Conservation (phyloP, 2,329 filamentous ascomycete genomes). For the Hymenoscyphus occultus region DNA sequence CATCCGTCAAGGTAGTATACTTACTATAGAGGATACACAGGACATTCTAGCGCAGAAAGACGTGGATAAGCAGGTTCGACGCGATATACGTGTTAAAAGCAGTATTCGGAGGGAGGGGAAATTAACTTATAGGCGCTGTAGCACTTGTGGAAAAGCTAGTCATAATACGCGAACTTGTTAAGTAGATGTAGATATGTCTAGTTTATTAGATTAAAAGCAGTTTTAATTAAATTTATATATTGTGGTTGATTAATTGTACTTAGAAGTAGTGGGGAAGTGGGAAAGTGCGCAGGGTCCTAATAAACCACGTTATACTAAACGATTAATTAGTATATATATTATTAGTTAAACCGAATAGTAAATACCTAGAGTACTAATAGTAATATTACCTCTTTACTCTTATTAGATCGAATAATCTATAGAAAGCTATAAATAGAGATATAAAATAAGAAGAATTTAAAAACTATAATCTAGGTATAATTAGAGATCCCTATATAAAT, state of each 20-base stretch:
- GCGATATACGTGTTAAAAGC: background rate
- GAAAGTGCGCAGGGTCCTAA: too few species aligned
- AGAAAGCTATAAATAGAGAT: too few species aligned
- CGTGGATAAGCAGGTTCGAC: conserved; percentile 11
- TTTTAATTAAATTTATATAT: conserved; percentile 17
- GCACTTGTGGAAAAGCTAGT: conserved; percentile 18
- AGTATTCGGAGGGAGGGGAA: conserved; percentile 1
- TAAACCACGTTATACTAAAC: too few species aligned
- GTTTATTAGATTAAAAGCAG: conserved; percentile 11
- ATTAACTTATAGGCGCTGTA: conserved; percentile 14
- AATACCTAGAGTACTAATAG: too few species aligned
- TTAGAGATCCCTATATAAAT: too few species aligned
- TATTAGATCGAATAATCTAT: too few species aligned
- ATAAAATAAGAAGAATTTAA: too few species aligned
- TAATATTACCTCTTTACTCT: too few species aligned
- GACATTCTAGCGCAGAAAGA: conserved; percentile 18
- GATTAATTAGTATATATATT: too few species aligned
- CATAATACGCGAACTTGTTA: conserved; percentile 21
- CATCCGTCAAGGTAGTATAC: conserved; percentile 19
- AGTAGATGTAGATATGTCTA: conserved; percentile 16
- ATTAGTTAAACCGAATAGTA: too few species aligned
- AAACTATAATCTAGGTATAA: too few species aligned
- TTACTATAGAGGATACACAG: conserved; percentile 19
- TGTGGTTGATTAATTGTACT: conserved; percentile 15
- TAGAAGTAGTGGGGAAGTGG: conserved; percentile 12